Percentiles rank a stretch among this genome's conserved stretches.
These are phyloP conservation scores for Cryptococcus sp. DNA, from an alignment of 1,284 basidiomycete genomes.

Conservation along the genomic window DNA sequence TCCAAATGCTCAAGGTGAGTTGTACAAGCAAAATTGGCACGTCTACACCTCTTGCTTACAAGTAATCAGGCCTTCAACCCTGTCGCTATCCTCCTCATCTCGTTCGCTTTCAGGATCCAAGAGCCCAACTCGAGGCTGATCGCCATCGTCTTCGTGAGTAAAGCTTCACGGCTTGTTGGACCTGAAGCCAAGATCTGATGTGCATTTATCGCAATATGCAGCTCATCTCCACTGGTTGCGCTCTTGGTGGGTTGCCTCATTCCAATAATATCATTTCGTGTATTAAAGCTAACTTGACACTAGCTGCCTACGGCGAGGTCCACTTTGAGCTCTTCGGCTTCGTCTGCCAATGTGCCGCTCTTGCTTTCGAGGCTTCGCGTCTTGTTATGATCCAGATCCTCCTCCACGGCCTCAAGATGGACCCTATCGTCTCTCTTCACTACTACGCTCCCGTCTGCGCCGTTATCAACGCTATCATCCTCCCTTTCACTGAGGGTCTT, in stretches of 20 bases:
- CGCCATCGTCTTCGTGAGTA: conserved; percentile 67
- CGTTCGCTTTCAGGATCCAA: conserved; percentile 84
- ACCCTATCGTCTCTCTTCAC: conserved; percentile 91
- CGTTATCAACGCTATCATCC: conserved; percentile 75
- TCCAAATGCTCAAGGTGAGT: conserved; percentile 93
- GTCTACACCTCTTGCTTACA: too few relatives aligned
- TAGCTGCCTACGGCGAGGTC: conserved; percentile 70
- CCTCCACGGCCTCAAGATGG: conserved; percentile 95
- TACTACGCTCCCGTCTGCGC: conserved; percentile 98
- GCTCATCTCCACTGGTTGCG: conserved; percentile 89
- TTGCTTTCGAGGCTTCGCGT: conserved; percentile 62
- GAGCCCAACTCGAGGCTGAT: conserved; percentile 80
- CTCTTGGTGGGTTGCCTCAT: conserved; percentile 64
- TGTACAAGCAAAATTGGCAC: neutral
- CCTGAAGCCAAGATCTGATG: neutral
- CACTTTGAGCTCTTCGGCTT: conserved; percentile 85
- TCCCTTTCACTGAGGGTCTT: conserved; percentile 88
- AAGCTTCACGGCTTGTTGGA: neutral
- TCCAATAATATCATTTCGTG: conserved; percentile 8
- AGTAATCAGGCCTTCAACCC: conserved; percentile 84
- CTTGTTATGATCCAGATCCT: conserved; percentile 96
- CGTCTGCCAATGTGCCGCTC: conserved; percentile 76
- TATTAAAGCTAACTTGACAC: conserved; percentile 11
- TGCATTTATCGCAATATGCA: conserved; percentile 7
- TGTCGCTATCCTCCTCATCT: conserved; percentile 92